Conservation (phyloP, 805 yeast genomes). For the Blastobotrys terrestris region DNA sequence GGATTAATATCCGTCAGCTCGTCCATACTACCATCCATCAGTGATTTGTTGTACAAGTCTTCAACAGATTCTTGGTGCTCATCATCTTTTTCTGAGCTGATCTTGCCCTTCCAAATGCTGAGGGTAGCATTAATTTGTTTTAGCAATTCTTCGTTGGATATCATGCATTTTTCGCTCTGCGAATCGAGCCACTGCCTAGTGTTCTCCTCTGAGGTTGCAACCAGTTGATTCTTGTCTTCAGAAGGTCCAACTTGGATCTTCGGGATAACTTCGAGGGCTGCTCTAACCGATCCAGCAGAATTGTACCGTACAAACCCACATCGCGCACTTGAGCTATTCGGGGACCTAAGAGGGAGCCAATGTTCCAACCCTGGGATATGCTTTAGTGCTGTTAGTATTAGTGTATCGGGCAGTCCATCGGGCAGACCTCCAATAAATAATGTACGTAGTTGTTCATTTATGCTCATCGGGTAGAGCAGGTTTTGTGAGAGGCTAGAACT, state of each 20-base stretch:
- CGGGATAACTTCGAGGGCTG: constrained; percentile 17
- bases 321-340: constrained; percentile 10
- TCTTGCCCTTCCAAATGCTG: constrained; percentile 1
- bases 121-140: neutral
- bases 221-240: neutral
- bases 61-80: neutral
- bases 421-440: constrained; percentile 17
- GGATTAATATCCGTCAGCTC: constrained; percentile 4
- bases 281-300: constrained; percentile 13
- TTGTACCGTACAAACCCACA: constrained; percentile 19
- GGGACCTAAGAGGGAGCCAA: constrained; percentile 12
- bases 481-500: neutral
- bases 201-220: constrained; percentile 8
- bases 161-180: neutral
- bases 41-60: constrained; percentile 1
- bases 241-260: constrained; percentile 4
- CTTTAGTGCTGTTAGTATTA: constrained; percentile 8
- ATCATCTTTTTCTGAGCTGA: neutral
- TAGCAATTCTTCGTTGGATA: neutral
- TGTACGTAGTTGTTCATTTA: constrained; percentile 18
- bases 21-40: neutral
- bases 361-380: constrained; percentile 17
- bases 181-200: constrained; percentile 11
- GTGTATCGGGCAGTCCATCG: constrained; percentile 11
- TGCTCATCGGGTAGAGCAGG: constrained; percentile 10